Evolutionary conservation across 2,329 filamentous ascomycete species (phyloP), one percentile per base, ranked within the genome.

Genomic region (Paecilomyces niveus): DNA sequence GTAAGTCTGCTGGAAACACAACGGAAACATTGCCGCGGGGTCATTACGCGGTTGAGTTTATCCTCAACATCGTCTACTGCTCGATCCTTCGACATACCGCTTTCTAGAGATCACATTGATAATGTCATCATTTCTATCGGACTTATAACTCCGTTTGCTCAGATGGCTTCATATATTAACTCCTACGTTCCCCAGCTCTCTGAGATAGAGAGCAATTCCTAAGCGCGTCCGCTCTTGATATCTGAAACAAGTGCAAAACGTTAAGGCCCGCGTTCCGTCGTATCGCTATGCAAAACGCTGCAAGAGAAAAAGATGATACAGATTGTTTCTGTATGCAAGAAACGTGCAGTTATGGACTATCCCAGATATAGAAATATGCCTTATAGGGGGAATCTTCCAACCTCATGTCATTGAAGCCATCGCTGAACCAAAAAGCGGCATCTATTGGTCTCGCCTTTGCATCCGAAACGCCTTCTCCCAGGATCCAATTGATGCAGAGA

Each of bases 381-480:
- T 45, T 4, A 9, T 45, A 8, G 39, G 13, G 32, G 39, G 39
- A 45, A 45, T 45, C 39, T 18, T 13, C 39, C n/a, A 45, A 45
- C 39, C n/a, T 45, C 39, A 18, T 45, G 39, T 45, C 22, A 29
- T 22, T 29, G 49, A 52, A 52, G 49, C 49, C 49, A 52, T 52
- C 49, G 24, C 49, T 52, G 21, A 29, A 45, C 39, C 26, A 29
- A 29, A 52, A 52, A 52, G 15, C 21, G 50, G 50, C 50, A 52
- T 52, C 50, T 52, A 52, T 52, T 21, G 50, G 50, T 52, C 50
- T 45, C 39, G n/a, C 50, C 50, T 52, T 52, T 24, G 21, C 22
- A 56, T 66, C 59, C 65, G 62, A 64, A 69, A 68, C 63, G 67
- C 67, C 66, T 60, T 59, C 64, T 59, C n/a, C 51, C 57, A 59